A percentile compares a stretch with the other conserved stretches of the same genome.
Evolutionary conservation across 2,329 filamentous ascomycete species (phyloP).

Genomic region (Fusarium sulawesiense): DNA sequence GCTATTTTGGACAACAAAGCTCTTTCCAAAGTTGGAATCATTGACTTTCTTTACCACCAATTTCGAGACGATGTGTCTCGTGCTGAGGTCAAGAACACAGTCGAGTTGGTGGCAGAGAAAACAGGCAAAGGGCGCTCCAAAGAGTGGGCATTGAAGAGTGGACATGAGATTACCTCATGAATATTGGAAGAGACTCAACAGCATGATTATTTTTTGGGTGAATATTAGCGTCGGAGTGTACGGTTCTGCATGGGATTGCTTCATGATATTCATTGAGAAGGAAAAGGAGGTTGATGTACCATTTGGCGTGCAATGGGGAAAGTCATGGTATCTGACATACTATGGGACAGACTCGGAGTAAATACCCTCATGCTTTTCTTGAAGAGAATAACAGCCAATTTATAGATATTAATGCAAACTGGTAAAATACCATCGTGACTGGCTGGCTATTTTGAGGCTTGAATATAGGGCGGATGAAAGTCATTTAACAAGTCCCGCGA

Average conservation of each 20-base stretch:
- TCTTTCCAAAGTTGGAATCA: slow-evolving; percentile 55
- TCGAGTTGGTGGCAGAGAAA: slow-evolving; percentile 56
- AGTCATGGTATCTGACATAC: slow-evolving; percentile 26
- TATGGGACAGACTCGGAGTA: slow-evolving; percentile 30
- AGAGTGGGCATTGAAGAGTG: slow-evolving; percentile 55
- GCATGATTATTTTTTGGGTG: slow-evolving; percentile 39
- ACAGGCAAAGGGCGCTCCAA: slow-evolving; percentile 52
- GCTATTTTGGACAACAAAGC: slow-evolving; percentile 55
- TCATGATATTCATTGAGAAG: slow-evolving; percentile 31
- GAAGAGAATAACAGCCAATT: slow-evolving; percentile 16
- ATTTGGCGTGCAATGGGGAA: slow-evolving; percentile 22
- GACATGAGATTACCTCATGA: slow-evolving; percentile 51
- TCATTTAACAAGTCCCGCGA: slow-evolving; percentile 27
- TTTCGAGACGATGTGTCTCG: slow-evolving; percentile 54
- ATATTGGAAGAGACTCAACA: slow-evolving; percentile 17
- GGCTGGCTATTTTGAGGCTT: not conserved
- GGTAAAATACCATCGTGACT: not conserved
- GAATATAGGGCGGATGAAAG: slow-evolving; percentile 13
- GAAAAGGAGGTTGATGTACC: slow-evolving; percentile 30
- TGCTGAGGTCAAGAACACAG: slow-evolving; percentile 56
- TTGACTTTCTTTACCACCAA: slow-evolving; percentile 55
- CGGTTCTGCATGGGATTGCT: slow-evolving; percentile 38
- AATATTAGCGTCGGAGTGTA: slow-evolving; percentile 46
- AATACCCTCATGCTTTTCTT: slow-evolving; percentile 25
- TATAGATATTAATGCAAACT: slow-evolving; percentile 6